Base-by-base conservation (phyloP, 2,329 filamentous ascomycete species). In the Helminthosporium solani region DNA sequence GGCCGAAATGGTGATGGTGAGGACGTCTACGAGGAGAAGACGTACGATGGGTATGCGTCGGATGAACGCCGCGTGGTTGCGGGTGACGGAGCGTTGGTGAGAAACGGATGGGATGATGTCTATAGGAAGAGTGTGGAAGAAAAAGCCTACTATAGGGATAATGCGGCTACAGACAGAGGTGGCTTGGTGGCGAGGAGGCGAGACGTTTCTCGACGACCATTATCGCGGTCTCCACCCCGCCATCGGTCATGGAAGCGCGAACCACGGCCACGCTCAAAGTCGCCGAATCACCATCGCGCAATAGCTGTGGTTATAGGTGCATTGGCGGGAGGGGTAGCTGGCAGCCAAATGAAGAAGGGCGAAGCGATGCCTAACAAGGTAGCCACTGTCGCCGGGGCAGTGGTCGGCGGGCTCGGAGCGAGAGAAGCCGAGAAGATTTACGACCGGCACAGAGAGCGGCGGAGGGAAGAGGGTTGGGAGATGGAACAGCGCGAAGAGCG, bases 371-470 rank as follows among this genome's bases (percentile, higher is more conserved):
- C 47, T 9, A 52, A 53, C 23, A 63, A 58, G 1, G 47, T 62
- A 21, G 58, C 63, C 3, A 68, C 67, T 2, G 54, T 71, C 14
- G 64, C 50, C 6, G 65, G 67, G 2, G 68, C 68, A 9, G 58
- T 71, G 4, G 48, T 69, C 12, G 68, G 68, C 7, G 67, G 67
- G 0, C 41, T 71, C 2, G 64, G 61, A 14, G 66, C 56, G 7
- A 53, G 60, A 31, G 63, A 68, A 40, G 50, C 47, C 0, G 57
- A 64, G 38, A 61, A 64, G 45, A 42, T 49, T 23, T 65, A 57
- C 39, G 62, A 60, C n/a, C 50, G 48, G 28, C 42, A 46, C 11
- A 46, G 54, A 25, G 52, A 54, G 8, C 42, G 44, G 25, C 43
- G 50, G 31, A 19, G 35, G 3, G 37, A 54, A 21, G 40, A 48